Base-by-base conservation (phyloP, 2,329 filamentous ascomycete genomes). In the Colletotrichum sp. region DNA sequence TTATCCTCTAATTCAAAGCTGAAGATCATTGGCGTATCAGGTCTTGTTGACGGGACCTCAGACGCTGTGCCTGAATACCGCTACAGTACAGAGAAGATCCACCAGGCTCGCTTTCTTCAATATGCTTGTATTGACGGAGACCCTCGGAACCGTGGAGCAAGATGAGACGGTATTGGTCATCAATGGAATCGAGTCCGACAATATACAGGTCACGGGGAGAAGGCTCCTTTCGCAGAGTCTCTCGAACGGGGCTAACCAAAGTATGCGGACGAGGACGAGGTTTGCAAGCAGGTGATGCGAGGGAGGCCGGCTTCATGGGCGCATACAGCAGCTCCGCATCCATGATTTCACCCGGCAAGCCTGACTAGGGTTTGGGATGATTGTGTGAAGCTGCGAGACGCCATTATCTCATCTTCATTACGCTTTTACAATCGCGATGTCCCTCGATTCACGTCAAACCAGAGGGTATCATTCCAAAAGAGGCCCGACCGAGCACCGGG, bases 71-170 rank as follows among this genome's bases (percentile, higher is more conserved):
- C 36, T 39, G 36, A 39, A 39, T 39, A 39, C 36, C 36, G 36
- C 2, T 39, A 5, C 1, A 39, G 1, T 39, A 18, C 14, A 0
- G 2, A 39, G 36, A 39, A 18, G 7, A 39, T 5, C 36, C 14
- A 39, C 4, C 4, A 39, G 14, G 16, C 7, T 9, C 36, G 36
- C 36, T 5, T 39, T 5, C 16, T 36, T 67, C 7, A 18, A 21
- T 2, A 26, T 67, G 28, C n/a, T 67, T 18, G 12, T 9, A 24
- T n/a, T 8, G 7, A 34, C 64, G 10, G 24, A 32, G 18, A 7
- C 26, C 28, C 12, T 67, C 7, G 2, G 12, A n/a, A 36, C n/a
- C 10, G 43, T 57, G 3, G 43, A 34, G 13, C 28, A 55, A 24
- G 65, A 65, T 10, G 65, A 28, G 6, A 14, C 3, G 26, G n/a